A percentile compares a stretch with the other conserved stretches of the same genome.
Conservation (phyloP, 495 filamentous ascomycete genomes). For the Neurospora hispaniola region DNA sequence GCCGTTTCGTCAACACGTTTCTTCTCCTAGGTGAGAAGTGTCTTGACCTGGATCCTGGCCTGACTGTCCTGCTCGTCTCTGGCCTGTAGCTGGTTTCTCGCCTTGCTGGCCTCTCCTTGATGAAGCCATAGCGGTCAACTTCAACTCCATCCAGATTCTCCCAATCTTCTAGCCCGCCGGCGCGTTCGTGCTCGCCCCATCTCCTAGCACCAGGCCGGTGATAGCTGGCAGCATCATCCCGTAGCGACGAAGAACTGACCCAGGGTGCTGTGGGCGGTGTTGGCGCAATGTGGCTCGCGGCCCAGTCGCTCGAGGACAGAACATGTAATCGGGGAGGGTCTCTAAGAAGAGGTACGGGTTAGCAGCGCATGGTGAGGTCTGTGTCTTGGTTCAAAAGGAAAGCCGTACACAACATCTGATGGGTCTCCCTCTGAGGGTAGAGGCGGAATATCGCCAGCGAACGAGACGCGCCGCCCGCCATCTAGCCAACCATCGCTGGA, state of each 20-base stretch:
- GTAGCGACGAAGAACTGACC: conserved; percentile 31
- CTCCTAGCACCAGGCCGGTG: conserved; percentile 15
- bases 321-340: conserved; percentile 8
- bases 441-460: conserved; percentile 31
- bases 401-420: conserved; percentile 41
- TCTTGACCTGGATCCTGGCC: conserved; percentile 23
- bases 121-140: conserved; percentile 94
- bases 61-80: conserved; percentile 24
- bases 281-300: conserved; percentile 5
- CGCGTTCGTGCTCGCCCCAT: conserved; percentile 38
- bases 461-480: conserved; percentile 37
- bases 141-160: conserved; percentile 76
- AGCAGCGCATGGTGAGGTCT: conserved; percentile 22
- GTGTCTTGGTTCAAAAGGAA: conserved; percentile 25
- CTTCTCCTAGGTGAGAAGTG: conserved; percentile 26
- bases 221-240: background rate
- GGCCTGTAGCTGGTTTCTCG: conserved; percentile 47
- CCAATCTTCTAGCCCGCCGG: conserved; percentile 93
- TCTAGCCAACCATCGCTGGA: conserved; percentile 51
- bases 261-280: conserved; percentile 20
- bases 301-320: conserved; percentile 12
- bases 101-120: conserved; percentile 40
- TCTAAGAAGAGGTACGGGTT: conserved; percentile 3
- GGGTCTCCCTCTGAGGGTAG: conserved; percentile 34
- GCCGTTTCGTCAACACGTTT: conserved; percentile 31